Evolutionary conservation across 2,329 filamentous ascomycete genomes (phyloP).

Genomic region (Xylaria sp.): DNA sequence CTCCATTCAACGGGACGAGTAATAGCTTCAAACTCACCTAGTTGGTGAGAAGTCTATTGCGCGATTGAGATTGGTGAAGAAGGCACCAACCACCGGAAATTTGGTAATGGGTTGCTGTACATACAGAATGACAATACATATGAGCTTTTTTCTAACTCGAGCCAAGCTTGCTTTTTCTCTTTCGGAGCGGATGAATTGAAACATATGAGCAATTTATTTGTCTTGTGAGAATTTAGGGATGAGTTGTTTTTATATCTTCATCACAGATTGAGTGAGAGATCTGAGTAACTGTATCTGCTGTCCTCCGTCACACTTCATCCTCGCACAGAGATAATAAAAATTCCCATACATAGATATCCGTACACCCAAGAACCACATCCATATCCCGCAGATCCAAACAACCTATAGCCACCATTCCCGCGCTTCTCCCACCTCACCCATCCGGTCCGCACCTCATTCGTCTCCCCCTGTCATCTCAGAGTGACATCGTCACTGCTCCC

Average conservation of each 20-base stretch:
- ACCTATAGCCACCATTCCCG: background rate
- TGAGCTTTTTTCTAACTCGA: background rate
- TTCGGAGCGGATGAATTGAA: background rate
- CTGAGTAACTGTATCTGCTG: background rate
- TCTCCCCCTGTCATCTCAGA: background rate
- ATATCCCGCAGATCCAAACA: too few relatives aligned
- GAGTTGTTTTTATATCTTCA: background rate
- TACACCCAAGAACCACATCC: too few relatives aligned
- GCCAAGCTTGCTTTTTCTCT: background rate
- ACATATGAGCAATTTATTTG: background rate
- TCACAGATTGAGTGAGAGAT: background rate
- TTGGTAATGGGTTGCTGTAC: conserved; percentile 3
- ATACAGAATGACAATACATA: conserved; percentile 20
- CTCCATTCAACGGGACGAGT: conserved; percentile 75
- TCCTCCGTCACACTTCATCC: background rate
- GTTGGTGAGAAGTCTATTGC: background rate
- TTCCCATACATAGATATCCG: too few relatives aligned
- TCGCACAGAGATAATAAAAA: too few relatives aligned
- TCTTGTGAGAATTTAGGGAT: background rate
- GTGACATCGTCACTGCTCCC: conserved; percentile 1
- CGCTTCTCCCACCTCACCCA: background rate
- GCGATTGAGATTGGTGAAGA: conserved; percentile 1
- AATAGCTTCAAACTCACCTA: conserved; percentile 60
- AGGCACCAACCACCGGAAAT: background rate
- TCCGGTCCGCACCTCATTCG: background rate